Percentiles rank a stretch among this genome's conserved stretches.
Evolutionary conservation across 768 basidiomycete species (phyloP).

Genomic region (Mycena galopus): DNA sequence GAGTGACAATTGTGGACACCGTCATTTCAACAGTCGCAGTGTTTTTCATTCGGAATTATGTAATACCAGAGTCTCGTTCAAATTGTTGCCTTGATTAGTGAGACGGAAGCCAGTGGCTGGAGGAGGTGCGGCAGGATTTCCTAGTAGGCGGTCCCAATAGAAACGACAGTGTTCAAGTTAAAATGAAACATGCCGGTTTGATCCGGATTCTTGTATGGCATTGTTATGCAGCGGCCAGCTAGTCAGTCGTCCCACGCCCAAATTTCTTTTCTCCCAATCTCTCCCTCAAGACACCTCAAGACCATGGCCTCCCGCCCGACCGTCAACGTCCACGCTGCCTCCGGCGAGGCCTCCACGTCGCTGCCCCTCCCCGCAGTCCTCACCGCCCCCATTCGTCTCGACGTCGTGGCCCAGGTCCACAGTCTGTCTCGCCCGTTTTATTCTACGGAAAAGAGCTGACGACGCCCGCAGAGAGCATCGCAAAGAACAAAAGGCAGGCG

Average conservation of each 20-base stretch:
- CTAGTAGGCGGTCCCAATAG: too few species aligned
- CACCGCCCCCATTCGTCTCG: conserved; percentile 97
- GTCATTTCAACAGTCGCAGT: too few species aligned
- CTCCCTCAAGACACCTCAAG: conserved; percentile 54
- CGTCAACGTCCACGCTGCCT: conserved; percentile 82
- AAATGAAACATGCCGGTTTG: not conserved
- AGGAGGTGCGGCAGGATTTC: too few species aligned
- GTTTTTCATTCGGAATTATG: too few species aligned
- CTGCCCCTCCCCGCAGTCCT: conserved; percentile 96
- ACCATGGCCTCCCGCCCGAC: conserved; percentile 95
- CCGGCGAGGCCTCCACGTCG: conserved; percentile 89
- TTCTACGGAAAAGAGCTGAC: conserved; percentile 20
- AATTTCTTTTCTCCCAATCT: conserved; percentile 37
- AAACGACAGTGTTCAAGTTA: too few species aligned
- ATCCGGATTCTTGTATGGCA: not conserved
- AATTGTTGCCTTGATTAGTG: too few species aligned
- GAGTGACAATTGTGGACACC: too few species aligned
- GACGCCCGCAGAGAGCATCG: conserved; percentile 85
- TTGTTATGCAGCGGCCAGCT: conserved; percentile 13
- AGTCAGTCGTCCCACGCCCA: too few species aligned
- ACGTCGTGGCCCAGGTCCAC: conserved; percentile 98
- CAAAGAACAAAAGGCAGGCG: conserved; percentile 97
- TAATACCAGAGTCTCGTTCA: too few species aligned
- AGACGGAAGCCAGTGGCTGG: too few species aligned
- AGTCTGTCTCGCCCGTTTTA: conserved; percentile 70